Base-by-base conservation (phyloP, 2,329 filamentous ascomycete species). In the Aspergillus ochraceoroseus region DNA sequence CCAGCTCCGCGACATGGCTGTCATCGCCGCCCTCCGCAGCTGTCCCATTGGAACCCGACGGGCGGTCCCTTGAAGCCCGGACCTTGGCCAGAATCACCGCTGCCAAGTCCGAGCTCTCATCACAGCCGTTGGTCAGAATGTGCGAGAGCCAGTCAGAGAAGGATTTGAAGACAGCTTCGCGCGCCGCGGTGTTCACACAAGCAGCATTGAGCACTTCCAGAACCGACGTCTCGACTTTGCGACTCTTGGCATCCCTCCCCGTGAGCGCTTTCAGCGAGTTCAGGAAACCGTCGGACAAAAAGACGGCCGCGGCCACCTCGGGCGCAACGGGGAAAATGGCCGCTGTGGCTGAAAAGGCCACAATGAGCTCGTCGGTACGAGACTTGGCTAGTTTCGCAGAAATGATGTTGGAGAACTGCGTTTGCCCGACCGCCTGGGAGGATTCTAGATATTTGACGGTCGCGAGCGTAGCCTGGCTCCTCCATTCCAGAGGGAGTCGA, bases 281-380 rank as follows among this genome's bases (percentile, higher is more conserved):
- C 31, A 95, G 71, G 56, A 98, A 96, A 2, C 87, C 87, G 51
- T 95, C 87, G 23, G 82, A 88, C 41, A 96, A 76, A 62, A 98
- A 95, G 25, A 96, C 72, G 44, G 80, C 74, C 2, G 86, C 75
- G 2, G 83, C 86, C 29, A 86, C 76, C 40, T 82, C 77, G 2
- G 87, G 84, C 2, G 86, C 80, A 37, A 98, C 77, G 1, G 92
- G 89, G 60, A 98, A 98, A 6, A 94, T 79, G 14, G 82, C 80
- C 2, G 88, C 80, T 4, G 88, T 87, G n/a, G 89, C 88, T 38
- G 89, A 96, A 62, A 95, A 96, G 4, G 89, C 89, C 34, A 92
- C 74, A 39, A 95, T 87, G 51, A 94, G 79, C 63, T 94, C 87
- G 56, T 95, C 89, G 49, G 88, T 86, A 15, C 84, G 90, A 37